phyloP scores from a whole-genome alignment of 2,329 filamentous ascomycete species.

The Aspergillus fijiensis region DNA sequence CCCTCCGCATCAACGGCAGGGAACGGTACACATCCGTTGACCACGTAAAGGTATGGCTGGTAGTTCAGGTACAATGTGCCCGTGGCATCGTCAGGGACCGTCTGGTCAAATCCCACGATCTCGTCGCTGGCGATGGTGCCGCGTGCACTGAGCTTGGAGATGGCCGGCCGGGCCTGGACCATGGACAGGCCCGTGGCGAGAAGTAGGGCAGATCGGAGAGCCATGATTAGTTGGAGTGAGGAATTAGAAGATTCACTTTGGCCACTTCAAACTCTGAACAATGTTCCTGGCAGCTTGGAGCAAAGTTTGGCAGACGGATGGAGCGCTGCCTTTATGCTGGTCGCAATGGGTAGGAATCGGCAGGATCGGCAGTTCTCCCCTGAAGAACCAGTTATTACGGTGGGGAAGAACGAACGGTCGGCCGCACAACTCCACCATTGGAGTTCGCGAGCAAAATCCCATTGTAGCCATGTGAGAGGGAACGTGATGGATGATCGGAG shows the following conservation, averaged over 20 bases:
- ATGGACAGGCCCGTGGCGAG: constrained; percentile 7
- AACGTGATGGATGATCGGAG: not conserved
- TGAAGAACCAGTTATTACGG: not conserved
- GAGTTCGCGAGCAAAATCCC: not conserved
- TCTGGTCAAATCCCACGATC: constrained; percentile 55
- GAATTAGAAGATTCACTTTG: not conserved
- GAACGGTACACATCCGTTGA: constrained; percentile 63
- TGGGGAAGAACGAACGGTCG: not conserved
- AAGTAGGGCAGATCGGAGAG: constrained; percentile 8
- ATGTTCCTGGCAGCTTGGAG: not conserved
- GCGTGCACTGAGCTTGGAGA: constrained; percentile 25
- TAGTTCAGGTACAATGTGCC: constrained; percentile 56
- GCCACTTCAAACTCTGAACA: not conserved
- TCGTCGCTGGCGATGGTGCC: constrained; percentile 47
- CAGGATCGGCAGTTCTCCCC: not conserved
- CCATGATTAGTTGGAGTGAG: not conserved
- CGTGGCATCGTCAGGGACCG: constrained; percentile 49
- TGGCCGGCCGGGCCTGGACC: not conserved
- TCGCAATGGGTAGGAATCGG: not conserved
- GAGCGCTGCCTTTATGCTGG: not conserved
- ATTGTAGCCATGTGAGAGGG: not conserved
- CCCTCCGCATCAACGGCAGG: constrained; percentile 60
- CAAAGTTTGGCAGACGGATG: not conserved
- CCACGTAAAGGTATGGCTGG: constrained; percentile 56
- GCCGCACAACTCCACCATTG: not conserved